Base-by-base conservation (phyloP, 148 eudicot species). In the Rhododendron mucronatum region DNA sequence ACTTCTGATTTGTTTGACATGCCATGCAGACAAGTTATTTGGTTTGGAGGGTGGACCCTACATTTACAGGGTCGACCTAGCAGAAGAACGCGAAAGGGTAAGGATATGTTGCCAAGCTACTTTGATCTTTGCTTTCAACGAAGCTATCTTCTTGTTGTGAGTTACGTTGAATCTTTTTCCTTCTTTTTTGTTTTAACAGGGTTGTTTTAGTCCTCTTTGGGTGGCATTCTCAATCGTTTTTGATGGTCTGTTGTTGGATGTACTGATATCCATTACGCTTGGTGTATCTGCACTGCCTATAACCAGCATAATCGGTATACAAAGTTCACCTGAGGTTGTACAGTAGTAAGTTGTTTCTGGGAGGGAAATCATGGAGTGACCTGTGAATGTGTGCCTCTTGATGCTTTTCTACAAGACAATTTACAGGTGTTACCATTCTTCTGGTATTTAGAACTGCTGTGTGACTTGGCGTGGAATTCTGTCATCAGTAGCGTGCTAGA, bases 191-290 rank as follows among this genome's bases (percentile, higher is more conserved):
- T 77, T 39, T 77, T 63, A 30, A 50, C 87, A 86, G 90, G 77
- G 86, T 65, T 87, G 91, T 73, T 77, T 89, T 81, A 87, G 81
- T 84, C 91, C 89, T 57, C 91, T 89, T 77, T 89, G 91, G 91
- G 86, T 89, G 83, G 91, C 91, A 41, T 87, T 87, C 86, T 87
- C 89, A 23, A 89, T 89, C 86, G 87, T 89, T 26, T 30, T 87
- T 30, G 89, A 87, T 71, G 91, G 89, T 76, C 87, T 89, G 39
- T 37, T 87, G 51, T 73, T 89, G 85, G 91, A 87, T 35, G 89
- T 87, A 75, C 44, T 80, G 87, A 41, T 7, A 85, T 89, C 91
- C 74, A 41, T 41, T 41, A 41, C 44, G 44, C 89, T 87, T 57
- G 91, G 91, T 41, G 44, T 41, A 41, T 41, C 44, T 41, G 91